phyloP scores from a whole-genome alignment of 192 early-diverging fungal genomes.

The Thamnidium elegans region DNA sequence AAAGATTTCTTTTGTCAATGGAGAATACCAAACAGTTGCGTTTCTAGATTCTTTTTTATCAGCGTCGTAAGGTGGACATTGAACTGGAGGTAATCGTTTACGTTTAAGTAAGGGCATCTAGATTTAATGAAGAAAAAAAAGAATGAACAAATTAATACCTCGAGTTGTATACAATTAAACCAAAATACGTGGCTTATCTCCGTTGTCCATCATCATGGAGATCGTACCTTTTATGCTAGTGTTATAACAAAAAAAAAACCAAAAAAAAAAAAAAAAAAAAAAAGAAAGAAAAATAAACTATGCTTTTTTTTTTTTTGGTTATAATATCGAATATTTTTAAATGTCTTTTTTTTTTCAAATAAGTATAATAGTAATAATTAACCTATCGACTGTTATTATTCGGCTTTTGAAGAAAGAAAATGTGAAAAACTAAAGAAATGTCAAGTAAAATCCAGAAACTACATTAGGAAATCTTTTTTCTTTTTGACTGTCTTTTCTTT shows the following conservation, averaged over 20 bases:
- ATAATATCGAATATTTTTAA: too few species aligned
- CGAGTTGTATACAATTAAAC: neutral
- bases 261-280: too few species aligned
- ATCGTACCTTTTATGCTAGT: too few species aligned
- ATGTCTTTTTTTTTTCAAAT: too few species aligned
- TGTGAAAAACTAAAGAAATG: too few species aligned
- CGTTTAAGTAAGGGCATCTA: conserved; percentile 36
- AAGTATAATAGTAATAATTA: too few species aligned
- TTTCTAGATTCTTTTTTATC: conserved; percentile 31
- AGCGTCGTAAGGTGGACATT: conserved; percentile 19
- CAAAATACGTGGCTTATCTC: neutral
- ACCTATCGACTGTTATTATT: too few species aligned
- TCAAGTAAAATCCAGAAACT: neutral
- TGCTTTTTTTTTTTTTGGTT: neutral
- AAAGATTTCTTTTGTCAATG: conserved; percentile 56
- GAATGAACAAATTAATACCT: neutral
- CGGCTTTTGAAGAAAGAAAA: too few species aligned
- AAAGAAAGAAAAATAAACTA: too few species aligned
- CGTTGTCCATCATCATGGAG: neutral
- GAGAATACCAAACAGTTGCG: conserved; percentile 47
- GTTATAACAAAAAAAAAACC: neutral
- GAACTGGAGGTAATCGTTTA: conserved; percentile 22
- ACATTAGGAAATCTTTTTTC: neutral
- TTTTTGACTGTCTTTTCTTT: neutral
- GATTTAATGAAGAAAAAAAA: conserved; percentile 5